phyloP scores from a whole-genome alignment of 1,284 basidiomycete species.

The Cutaneotrichosporon dermatis region DNA sequence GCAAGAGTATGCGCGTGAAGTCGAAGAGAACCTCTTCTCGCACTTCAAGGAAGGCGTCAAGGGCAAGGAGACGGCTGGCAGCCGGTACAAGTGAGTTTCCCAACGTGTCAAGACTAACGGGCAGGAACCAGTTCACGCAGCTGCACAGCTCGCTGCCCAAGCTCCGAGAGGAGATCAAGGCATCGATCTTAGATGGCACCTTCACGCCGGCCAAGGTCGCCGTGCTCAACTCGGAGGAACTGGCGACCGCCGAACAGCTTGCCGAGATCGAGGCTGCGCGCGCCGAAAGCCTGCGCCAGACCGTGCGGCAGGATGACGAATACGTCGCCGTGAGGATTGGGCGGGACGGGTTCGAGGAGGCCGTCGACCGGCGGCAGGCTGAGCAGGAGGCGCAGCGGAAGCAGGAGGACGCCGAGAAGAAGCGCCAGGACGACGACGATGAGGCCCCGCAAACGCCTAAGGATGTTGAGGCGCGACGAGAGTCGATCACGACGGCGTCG shows the following conservation, averaged over 20 bases:
- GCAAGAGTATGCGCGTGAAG: constrained; percentile 23
- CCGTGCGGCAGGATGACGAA: constrained; percentile 31
- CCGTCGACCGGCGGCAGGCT: constrained; percentile 12
- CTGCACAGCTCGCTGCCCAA: constrained; percentile 32
- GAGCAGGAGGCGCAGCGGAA: constrained; percentile 24
- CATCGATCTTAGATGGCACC: constrained; percentile 18
- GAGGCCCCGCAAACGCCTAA: background rate
- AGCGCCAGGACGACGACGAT: background rate
- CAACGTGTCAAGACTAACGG: constrained; percentile 12
- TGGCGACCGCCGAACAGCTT: constrained; percentile 37
- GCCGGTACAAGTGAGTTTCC: constrained; percentile 40
- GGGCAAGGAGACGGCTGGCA: constrained; percentile 37
- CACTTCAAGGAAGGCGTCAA: constrained; percentile 33
- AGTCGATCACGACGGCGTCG: background rate
- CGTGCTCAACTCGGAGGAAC: constrained; percentile 30
- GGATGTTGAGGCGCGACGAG: background rate
- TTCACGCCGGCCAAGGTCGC: constrained; percentile 33
- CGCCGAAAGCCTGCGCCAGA: constrained; percentile 32
- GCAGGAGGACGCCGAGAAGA: background rate
- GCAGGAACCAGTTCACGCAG: constrained; percentile 36
- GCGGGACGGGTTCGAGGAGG: constrained; percentile 40
- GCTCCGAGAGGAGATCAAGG: constrained; percentile 24
- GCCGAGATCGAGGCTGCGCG: constrained; percentile 33
- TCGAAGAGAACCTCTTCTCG: constrained; percentile 33
- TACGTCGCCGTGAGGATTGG: constrained; percentile 27